Evolutionary conservation across 305 asterid genomes (phyloP).

Genomic region (Fraxinus platypoda): DNA sequence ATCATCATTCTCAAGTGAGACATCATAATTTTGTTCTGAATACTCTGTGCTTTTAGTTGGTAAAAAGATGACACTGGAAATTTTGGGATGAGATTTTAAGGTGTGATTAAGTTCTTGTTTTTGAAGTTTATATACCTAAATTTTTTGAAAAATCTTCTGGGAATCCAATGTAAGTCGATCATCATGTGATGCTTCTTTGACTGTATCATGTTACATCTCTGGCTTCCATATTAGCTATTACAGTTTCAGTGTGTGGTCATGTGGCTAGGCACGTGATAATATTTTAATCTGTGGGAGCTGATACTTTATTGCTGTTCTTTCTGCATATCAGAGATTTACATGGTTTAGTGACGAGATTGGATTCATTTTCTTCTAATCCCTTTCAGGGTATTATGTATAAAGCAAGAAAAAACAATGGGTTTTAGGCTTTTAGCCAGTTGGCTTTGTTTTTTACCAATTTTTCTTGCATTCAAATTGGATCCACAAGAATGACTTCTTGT

Average conservation of each 20-base stretch:
- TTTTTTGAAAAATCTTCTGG: constrained; percentile 27
- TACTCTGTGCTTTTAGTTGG: background rate
- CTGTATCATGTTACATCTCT: constrained; percentile 42
- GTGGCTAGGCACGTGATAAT: constrained; percentile 58
- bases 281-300: constrained; percentile 27
- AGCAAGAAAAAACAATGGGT: constrained; percentile 15
- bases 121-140: constrained; percentile 18
- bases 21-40: constrained; percentile 33
- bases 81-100: constrained; percentile 27
- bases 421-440: constrained; percentile 22
- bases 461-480: background rate
- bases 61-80: constrained; percentile 9
- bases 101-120: constrained; percentile 17
- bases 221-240: constrained; percentile 49
- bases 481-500: background rate
- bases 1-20: constrained; percentile 24
- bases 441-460: background rate
- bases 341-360: constrained; percentile 10
- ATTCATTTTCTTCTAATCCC: constrained; percentile 29
- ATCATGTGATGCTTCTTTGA: constrained; percentile 63
- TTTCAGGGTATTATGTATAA: constrained; percentile 4
- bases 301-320: constrained; percentile 19
- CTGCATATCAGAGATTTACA: constrained; percentile 22
- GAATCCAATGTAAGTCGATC: constrained; percentile 50
- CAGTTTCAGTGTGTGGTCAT: constrained; percentile 45